phyloP scores from a whole-genome alignment of 106 monocot genomes.

The Dendrobium nobile region DNA sequence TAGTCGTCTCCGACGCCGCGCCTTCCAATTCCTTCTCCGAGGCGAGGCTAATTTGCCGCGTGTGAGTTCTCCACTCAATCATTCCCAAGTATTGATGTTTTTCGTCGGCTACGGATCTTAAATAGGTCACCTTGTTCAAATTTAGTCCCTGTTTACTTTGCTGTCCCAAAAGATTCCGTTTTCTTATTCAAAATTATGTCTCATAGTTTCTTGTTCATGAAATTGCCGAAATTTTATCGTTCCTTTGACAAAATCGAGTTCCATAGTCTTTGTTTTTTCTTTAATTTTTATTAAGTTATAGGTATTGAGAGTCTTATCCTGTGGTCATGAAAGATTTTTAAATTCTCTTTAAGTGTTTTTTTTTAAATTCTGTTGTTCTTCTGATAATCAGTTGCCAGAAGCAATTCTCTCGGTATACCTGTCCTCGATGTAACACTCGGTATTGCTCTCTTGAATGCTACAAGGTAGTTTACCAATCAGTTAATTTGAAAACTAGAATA shows the following conservation, averaged over 20 bases:
- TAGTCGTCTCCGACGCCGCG: conserved; percentile 17
- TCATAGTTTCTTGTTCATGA: background rate
- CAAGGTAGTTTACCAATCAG: conserved; percentile 35
- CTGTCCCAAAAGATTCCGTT: background rate
- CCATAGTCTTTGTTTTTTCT: too few relatives aligned
- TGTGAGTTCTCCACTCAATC: conserved; percentile 33
- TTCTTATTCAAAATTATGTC: background rate
- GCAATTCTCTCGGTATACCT: conserved; percentile 91
- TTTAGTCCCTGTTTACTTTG: background rate
- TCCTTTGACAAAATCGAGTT: background rate
- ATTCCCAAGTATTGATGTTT: background rate
- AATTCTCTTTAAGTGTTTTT: background rate
- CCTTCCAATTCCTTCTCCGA: conserved; percentile 28
- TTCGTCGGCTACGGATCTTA: background rate
- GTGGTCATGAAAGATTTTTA: background rate
- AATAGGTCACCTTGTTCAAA: background rate
- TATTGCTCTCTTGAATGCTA: conserved; percentile 96
- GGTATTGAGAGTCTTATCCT: background rate
- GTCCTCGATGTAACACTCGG: conserved; percentile 81
- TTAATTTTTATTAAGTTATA: background rate
- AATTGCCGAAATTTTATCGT: background rate
- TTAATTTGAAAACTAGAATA: background rate
- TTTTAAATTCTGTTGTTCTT: background rate
- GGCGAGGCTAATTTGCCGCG: conserved; percentile 55
- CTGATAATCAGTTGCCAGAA: conserved; percentile 67